phyloP scores from a whole-genome alignment of 805 yeast genomes.

The Candida tibetensis region DNA sequence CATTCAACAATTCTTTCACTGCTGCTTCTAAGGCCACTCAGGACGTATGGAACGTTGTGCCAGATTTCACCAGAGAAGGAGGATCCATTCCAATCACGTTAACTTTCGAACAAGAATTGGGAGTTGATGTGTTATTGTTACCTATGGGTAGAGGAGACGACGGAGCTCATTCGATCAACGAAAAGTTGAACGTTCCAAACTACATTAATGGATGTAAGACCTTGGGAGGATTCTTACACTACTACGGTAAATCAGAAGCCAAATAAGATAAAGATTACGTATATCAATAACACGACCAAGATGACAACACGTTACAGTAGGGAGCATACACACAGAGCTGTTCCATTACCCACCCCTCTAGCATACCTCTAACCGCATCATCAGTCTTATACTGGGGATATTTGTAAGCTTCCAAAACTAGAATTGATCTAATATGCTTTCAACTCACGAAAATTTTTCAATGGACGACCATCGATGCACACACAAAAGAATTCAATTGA shows the following conservation, averaged over 20 bases:
- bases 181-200: slow-evolving; percentile 84
- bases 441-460: not conserved
- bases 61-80: slow-evolving; percentile 98
- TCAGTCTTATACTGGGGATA: no score
- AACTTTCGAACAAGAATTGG: slow-evolving; percentile 84
- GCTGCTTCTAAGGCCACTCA: slow-evolving; percentile 95
- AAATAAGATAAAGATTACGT: no score
- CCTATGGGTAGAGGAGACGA: slow-evolving; percentile 99
- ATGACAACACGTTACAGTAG: no score
- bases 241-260: slow-evolving; percentile 45
- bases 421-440: no score
- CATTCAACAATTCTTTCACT: slow-evolving; percentile 85
- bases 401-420: no score
- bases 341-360: no score
- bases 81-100: slow-evolving; percentile 98
- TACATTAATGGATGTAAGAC: slow-evolving; percentile 93
- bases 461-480: not conserved
- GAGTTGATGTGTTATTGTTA: slow-evolving; percentile 80
- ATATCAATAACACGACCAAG: no score
- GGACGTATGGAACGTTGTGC: slow-evolving; percentile 91
- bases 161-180: slow-evolving; percentile 98
- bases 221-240: slow-evolving; percentile 89
- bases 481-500: not conserved
- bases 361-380: no score
- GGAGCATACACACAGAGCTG: no score